Base-by-base conservation (phyloP, 2,329 filamentous ascomycete species). In the Fusarium secorum region DNA sequence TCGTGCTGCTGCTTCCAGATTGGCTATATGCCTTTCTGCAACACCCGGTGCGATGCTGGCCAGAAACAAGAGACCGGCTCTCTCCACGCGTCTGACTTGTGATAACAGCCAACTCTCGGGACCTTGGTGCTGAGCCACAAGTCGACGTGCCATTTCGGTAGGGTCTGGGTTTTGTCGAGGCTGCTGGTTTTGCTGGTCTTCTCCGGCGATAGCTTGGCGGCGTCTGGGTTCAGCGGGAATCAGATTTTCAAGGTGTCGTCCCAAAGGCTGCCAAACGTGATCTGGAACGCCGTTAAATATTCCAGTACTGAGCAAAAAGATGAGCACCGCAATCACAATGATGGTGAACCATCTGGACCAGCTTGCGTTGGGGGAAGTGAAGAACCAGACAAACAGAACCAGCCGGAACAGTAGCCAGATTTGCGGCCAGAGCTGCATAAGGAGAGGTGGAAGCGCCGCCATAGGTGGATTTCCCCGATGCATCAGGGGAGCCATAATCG, bases 31-130 rank as follows among this genome's bases (percentile, higher is more conserved):
- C 52, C 88, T 82, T 78, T 91, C 89, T 2, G 89, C 89, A 28
- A 91, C 85, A 14, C 89, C 89, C 2, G 89, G 89, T 4, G 89
- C 88, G 66, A 91, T 85, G 75, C 89, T 91, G 24, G 89, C 89
- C 26, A 91, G 80, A 74, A 91, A 91, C 28, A 91, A 81, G 20
- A 91, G 83, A 0, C 87, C 83, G 22, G 88, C 86, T 68, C 89
- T 85, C 78, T 91, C 89, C 11, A 88, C 74, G 15, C 87, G 81
- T 61, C 88, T 83, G 9, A 86, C 78, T 60, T 87, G 85, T 13
- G 71, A 72, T 15, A 75, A 41, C 30, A 82, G 42, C 81, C 81
- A 82, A 17, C 69, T 74, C 26, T 77, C 77, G 7, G 74, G 78
- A 7, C 69, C 75, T 33, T 73, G 77, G 18, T 75, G 77, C 54